Percentiles rank a stretch among this genome's conserved stretches.
Evolutionary conservation across 2,329 filamentous ascomycete species (phyloP).

Genomic region (Aspergillus sp.): DNA sequence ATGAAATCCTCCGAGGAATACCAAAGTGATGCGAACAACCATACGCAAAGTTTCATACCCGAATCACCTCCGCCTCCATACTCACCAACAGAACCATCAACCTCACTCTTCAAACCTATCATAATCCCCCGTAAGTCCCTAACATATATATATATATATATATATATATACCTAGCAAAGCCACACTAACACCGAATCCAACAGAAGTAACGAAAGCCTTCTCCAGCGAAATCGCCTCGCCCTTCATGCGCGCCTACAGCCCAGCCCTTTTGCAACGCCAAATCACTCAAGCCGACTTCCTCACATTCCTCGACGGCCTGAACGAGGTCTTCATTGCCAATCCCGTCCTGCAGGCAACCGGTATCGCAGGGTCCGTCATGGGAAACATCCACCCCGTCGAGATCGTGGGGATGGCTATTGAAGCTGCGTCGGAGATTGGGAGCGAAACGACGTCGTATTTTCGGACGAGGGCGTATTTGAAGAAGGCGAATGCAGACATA

Average conservation of each 20-base stretch:
- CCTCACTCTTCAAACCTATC: not conserved
- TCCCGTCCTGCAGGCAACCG: not conserved
- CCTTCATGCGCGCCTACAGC: not conserved
- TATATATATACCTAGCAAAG: too few relatives aligned
- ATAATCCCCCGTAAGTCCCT: not conserved
- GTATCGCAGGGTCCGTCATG: not conserved
- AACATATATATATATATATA: too few relatives aligned
- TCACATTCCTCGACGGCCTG: not conserved
- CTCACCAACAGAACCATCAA: not conserved
- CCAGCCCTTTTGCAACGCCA: not conserved
- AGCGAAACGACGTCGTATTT: not conserved
- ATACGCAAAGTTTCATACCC: too few relatives aligned
- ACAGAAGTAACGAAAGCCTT: not conserved
- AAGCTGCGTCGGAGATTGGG: not conserved
- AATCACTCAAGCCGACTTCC: not conserved
- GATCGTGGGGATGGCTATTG: not conserved
- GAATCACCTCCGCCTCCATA: not conserved
- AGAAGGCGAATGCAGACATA: not conserved
- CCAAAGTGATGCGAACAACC: too few relatives aligned
- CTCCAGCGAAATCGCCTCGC: not conserved
- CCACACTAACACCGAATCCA: not conserved
- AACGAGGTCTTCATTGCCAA: not conserved
- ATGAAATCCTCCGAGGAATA: too few relatives aligned
- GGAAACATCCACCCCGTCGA: not conserved
- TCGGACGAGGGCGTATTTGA: not conserved